phyloP scores from a whole-genome alignment of 768 basidiomycete genomes.

The Phylloporus arenicola region DNA sequence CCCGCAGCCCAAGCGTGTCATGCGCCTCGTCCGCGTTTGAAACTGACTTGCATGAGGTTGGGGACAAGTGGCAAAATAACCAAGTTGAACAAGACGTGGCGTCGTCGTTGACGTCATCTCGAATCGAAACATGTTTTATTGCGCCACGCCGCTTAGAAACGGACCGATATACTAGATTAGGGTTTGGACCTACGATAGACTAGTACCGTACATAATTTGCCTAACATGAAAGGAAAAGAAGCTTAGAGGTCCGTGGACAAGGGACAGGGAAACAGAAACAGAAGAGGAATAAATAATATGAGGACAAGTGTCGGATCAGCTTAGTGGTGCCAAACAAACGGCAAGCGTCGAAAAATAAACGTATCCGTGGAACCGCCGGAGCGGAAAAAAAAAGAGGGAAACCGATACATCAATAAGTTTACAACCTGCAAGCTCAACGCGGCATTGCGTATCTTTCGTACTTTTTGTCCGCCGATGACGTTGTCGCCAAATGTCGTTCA shows the following conservation, averaged over 20 bases:
- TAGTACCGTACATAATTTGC: background rate
- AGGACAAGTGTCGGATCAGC: background rate
- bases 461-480: slow-evolving; percentile 36
- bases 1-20: background rate
- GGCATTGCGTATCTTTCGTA: slow-evolving; percentile 28
- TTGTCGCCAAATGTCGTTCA: slow-evolving; percentile 45
- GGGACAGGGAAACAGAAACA: background rate
- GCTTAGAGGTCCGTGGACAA: background rate
- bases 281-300: slow-evolving; percentile 15
- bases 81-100: background rate
- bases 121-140: background rate
- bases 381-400: background rate
- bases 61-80: background rate
- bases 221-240: background rate
- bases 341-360: background rate
- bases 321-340: background rate
- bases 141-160: background rate
- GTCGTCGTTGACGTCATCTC: background rate
- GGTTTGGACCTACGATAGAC: slow-evolving; percentile 1
- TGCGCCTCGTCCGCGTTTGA: background rate
- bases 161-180: background rate
- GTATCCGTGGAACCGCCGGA: background rate
- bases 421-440: slow-evolving; percentile 10
- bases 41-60: background rate
- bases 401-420: background rate